Conservation (phyloP, 2,329 filamentous ascomycete species). For the Gaeumannomyces tritici region DNA sequence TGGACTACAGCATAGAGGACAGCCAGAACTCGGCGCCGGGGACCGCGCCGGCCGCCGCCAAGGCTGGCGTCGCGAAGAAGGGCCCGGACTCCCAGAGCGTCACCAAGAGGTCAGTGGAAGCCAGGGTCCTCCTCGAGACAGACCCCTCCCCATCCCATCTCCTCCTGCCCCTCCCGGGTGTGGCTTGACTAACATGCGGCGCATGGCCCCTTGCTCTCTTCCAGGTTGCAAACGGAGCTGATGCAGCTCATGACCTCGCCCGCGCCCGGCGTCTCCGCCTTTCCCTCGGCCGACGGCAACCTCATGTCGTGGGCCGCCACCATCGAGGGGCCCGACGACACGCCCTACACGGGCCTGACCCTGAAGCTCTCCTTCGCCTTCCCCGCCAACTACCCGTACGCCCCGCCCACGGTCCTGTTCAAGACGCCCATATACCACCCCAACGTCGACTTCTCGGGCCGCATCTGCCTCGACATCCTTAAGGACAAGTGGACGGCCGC, state of each 20-base stretch:
- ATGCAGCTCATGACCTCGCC: constrained; percentile 98
- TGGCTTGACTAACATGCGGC: constrained; percentile 4
- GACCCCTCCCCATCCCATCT: too few relatives aligned
- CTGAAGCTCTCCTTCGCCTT: constrained; percentile 92
- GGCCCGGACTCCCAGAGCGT: constrained; percentile 62
- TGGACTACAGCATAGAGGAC: constrained; percentile 37
- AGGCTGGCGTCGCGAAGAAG: constrained; percentile 47
- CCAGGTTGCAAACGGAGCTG: constrained; percentile 87
- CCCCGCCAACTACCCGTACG: constrained; percentile 87
- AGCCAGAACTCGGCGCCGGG: constrained; percentile 60
- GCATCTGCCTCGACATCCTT: constrained; percentile 95
- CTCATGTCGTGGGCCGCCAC: constrained; percentile 89
- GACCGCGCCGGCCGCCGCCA: constrained; percentile 53
- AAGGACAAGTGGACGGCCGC: constrained; percentile 99
- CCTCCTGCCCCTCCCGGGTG: neutral
- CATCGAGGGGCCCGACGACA: constrained; percentile 82
- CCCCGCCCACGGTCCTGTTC: constrained; percentile 85
- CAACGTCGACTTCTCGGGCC: constrained; percentile 93
- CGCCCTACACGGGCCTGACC: constrained; percentile 77
- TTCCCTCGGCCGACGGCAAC: constrained; percentile 83
- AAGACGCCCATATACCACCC: constrained; percentile 99
- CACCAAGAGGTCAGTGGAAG: constrained; percentile 56
- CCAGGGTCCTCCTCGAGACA: neutral
- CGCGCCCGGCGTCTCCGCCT: constrained; percentile 88
- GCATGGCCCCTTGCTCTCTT: neutral